A percentile compares a stretch with the other conserved stretches of the same genome.
Conservation (phyloP, 2,329 filamentous ascomycete genomes). For the Talaromyces albobiverticillius region DNA sequence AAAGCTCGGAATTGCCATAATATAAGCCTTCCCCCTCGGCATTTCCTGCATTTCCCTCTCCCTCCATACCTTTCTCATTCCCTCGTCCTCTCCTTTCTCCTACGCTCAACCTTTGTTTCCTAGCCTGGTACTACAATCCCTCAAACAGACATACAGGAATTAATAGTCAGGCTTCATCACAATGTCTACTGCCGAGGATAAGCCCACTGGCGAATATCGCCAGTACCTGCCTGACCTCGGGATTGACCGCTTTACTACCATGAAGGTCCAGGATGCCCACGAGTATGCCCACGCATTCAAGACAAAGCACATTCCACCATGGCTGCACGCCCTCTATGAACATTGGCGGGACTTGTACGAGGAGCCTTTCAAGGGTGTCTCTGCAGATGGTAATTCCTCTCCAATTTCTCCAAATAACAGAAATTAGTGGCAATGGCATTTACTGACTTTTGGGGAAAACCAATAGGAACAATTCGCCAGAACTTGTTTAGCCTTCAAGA, state of each 20-base stretch:
- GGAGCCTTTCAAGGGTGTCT: constrained; percentile 70
- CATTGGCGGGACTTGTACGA: constrained; percentile 57
- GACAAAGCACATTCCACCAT: constrained; percentile 59
- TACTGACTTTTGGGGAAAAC: background rate
- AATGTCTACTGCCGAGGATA: constrained; percentile 10
- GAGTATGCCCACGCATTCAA: constrained; percentile 63
- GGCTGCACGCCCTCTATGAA: constrained; percentile 61
- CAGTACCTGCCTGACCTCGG: constrained; percentile 62
- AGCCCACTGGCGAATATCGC: constrained; percentile 47
- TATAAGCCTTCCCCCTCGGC: background rate
- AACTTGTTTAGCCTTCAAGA: constrained; percentile 59
- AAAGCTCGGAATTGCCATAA: background rate
- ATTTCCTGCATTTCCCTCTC: background rate
- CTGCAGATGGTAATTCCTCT: constrained; percentile 58
- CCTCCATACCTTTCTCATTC: background rate
- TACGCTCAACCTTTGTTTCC: background rate
- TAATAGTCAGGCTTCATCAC: background rate
- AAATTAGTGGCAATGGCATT: background rate
- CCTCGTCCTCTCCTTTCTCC: background rate
- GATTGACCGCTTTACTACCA: constrained; percentile 60
- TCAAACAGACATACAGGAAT: too few relatives aligned
- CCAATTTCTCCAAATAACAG: background rate
- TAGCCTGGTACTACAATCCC: too few relatives aligned
- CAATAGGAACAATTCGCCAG: constrained; percentile 1
- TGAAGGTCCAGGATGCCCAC: constrained; percentile 61